phyloP scores from a whole-genome alignment of 345 rosid species.

The Eucalyptus microcorys region DNA sequence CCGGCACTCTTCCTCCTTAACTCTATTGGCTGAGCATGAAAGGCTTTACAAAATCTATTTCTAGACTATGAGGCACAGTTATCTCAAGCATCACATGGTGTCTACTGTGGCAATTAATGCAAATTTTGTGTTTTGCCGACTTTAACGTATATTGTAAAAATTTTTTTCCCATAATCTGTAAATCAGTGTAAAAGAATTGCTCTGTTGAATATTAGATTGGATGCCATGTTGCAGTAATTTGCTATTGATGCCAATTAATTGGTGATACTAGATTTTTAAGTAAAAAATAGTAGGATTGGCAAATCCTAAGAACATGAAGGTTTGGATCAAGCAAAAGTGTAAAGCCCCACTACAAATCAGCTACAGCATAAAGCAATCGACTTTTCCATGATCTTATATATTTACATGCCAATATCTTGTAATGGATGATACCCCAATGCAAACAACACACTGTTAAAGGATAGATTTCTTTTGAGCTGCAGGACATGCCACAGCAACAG shows the following conservation, averaged over 20 bases:
- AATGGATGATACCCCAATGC: background rate
- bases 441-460: background rate
- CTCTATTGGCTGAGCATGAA: background rate
- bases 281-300: background rate
- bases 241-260: background rate
- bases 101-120: background rate
- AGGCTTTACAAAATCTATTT: background rate
- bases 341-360: background rate
- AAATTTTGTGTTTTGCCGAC: background rate
- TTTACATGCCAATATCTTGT: background rate
- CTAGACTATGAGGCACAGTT: background rate
- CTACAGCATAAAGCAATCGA: background rate
- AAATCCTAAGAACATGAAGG: background rate
- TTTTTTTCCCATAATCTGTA: background rate
- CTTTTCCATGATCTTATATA: background rate
- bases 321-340: background rate
- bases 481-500: background rate
- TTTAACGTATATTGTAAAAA: background rate
- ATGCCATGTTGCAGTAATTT: background rate
- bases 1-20: background rate
- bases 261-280: background rate
- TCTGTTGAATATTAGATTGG: background rate
- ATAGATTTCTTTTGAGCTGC: background rate
- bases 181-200: background rate
- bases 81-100: background rate